These are phyloP conservation scores for Fusarium cicatricum DNA, from an alignment of 2,329 filamentous ascomycete species.

Conservation along the genomic window DNA sequence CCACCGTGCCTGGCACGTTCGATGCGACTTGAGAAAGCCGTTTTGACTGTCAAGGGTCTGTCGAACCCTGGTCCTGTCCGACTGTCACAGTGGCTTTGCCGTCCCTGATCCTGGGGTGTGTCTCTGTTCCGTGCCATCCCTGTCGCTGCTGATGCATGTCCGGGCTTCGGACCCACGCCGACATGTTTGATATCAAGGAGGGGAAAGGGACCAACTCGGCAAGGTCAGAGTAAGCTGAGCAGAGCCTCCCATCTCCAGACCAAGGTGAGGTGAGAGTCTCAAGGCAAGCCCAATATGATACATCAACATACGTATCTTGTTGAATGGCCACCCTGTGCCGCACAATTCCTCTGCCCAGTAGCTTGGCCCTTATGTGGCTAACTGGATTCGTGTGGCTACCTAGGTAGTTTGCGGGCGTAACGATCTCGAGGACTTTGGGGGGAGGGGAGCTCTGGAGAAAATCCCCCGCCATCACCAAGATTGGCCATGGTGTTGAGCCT, in stretches of 20 bases:
- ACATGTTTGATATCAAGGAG: constrained; percentile 22
- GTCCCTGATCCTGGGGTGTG: constrained; percentile 10
- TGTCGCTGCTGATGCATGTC: constrained; percentile 32
- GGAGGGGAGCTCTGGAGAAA: constrained; percentile 21
- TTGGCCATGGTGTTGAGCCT: constrained; percentile 17
- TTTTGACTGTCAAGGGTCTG: constrained; percentile 10
- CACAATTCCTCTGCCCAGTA: constrained; percentile 24
- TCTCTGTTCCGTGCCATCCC: constrained; percentile 22
- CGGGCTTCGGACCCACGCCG: constrained; percentile 29
- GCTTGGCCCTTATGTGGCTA: constrained; percentile 34
- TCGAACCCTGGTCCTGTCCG: constrained; percentile 8
- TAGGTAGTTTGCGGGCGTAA: constrained; percentile 3
- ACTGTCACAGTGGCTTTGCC: constrained; percentile 5
- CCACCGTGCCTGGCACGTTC: constrained; percentile 13
- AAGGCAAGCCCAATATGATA: constrained; percentile 3
- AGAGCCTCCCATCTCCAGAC: constrained; percentile 2
- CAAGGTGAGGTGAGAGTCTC: not conserved
- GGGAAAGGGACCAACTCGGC: constrained; percentile 5
- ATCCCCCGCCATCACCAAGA: constrained; percentile 9
- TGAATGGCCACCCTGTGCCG: constrained; percentile 4
- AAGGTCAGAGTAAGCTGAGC: constrained; percentile 10
- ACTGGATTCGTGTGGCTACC: constrained; percentile 27
- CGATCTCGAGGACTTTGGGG: constrained; percentile 9
- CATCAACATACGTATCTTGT: constrained; percentile 3
- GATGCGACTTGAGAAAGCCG: constrained; percentile 12